A percentile compares a stretch with the other conserved stretches of the same genome.
Evolutionary conservation across 257 asterid species (phyloP).

Genomic region (Jasminum sambac): DNA sequence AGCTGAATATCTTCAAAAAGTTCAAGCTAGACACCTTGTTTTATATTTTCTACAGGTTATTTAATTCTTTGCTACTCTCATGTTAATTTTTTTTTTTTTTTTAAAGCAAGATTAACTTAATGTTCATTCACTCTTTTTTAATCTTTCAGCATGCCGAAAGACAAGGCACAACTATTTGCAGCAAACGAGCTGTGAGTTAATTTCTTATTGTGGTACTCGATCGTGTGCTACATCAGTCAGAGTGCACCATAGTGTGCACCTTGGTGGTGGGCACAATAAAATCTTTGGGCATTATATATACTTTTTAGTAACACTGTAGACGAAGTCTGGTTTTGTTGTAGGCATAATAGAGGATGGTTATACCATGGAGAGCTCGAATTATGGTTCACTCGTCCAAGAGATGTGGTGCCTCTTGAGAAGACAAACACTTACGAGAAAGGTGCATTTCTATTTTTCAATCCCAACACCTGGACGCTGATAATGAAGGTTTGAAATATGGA

Average conservation of each 20-base stretch:
- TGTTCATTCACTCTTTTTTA: slow-evolving; percentile 27
- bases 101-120: slow-evolving; percentile 24
- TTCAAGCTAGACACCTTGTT: slow-evolving; percentile 65
- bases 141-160: slow-evolving; percentile 82
- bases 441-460: slow-evolving; percentile 64
- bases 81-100: slow-evolving; percentile 9
- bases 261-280: too few relatives aligned
- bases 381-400: slow-evolving; percentile 24
- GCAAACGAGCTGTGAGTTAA: slow-evolving; percentile 77
- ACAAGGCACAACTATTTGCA: slow-evolving; percentile 80
- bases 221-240: too few relatives aligned
- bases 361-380: slow-evolving; percentile 56
- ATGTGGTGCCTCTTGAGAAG: slow-evolving; percentile 67
- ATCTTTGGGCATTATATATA: too few relatives aligned
- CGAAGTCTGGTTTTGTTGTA: slow-evolving; percentile 26
- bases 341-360: slow-evolving; percentile 81
- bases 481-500: slow-evolving; percentile 52
- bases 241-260: neutral
- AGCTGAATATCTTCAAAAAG: slow-evolving; percentile 61
- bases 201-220: neutral
- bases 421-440: slow-evolving; percentile 70
- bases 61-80: neutral
- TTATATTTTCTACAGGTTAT: slow-evolving; percentile 76
- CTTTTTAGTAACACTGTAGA: too few relatives aligned
- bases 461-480: slow-evolving; percentile 62